phyloP scores from a whole-genome alignment of 2,329 filamentous ascomycete genomes.

The Reticulascus tulasneorum region DNA sequence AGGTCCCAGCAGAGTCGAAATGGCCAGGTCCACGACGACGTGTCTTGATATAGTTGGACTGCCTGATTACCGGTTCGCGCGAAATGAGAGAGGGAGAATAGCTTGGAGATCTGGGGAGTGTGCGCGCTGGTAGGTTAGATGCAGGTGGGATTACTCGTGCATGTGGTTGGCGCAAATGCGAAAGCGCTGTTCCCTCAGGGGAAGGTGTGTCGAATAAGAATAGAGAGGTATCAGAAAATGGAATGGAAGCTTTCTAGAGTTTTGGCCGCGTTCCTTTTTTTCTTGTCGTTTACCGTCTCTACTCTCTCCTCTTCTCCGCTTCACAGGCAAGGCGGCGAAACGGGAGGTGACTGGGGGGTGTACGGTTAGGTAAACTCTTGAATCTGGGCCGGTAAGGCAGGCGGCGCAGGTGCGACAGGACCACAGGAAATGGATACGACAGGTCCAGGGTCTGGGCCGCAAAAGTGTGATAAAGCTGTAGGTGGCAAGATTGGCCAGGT shows the following conservation, averaged over 20 bases:
- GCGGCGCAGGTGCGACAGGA: conserved; percentile 9
- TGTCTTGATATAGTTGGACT: conserved; percentile 60
- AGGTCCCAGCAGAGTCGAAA: conserved; percentile 29
- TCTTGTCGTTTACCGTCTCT: conserved; percentile 5
- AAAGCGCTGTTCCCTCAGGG: conserved; percentile 17
- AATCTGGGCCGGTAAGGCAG: conserved; percentile 11
- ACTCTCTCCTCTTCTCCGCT: conserved; percentile 2
- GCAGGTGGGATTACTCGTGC: conserved; percentile 43
- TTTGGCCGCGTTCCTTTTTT: no score
- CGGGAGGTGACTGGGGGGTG: conserved; percentile 7
- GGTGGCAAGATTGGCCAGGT: not conserved
- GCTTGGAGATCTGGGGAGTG: conserved; percentile 26
- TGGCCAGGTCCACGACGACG: conserved; percentile 49
- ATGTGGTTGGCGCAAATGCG: conserved; percentile 46
- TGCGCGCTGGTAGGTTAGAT: conserved; percentile 36
- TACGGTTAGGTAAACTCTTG: conserved; percentile 11
- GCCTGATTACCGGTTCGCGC: conserved; percentile 26
- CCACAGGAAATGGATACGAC: not conserved
- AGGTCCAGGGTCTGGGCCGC: not conserved
- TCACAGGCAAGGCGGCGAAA: conserved; percentile 1
- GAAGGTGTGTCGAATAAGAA: conserved; percentile 10
- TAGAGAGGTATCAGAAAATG: conserved; percentile 10
- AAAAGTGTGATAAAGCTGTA: not conserved
- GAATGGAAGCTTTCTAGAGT: conserved; percentile 14
- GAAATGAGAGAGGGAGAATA: conserved; percentile 25